Base-by-base conservation (phyloP, 768 basidiomycete species). In the Leccinellum albellum region DNA sequence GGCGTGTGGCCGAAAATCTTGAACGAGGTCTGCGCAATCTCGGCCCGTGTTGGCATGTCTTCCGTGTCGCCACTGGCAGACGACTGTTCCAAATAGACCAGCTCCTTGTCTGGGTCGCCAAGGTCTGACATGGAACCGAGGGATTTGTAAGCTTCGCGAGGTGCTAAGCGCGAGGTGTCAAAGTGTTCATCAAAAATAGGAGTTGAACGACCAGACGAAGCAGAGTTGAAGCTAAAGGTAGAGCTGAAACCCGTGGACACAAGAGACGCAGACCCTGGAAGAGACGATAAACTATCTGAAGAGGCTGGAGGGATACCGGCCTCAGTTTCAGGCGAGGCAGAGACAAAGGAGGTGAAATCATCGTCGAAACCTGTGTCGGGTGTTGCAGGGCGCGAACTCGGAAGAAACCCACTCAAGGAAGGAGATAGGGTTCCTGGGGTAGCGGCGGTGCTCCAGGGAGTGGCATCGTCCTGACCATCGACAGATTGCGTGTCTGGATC, bases 271-370 rank as follows among this genome's bases (percentile, higher is more conserved):
- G 49, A 24, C 20, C 24, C 46, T 12, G 37, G 58, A 24, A 48
- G 32, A 12, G 50, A 31, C 17, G 63, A 56, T 10, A 32, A 32
- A 29, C 15, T 47, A 33, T 45, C 47, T 29, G 45, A 49, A 55
- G 59, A 51, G 6, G 13, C 4, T 3, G 3, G 54, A 20, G 56
- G 40, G 24, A 50, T 14, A 24, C 20, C 47, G 13, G 51, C 31
- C 2, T 60, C 50, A 29, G 37, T 60, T 28, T 65, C 56, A 47
- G 75, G 81, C 24, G 65, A 56, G n/a, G 86, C 87, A 31, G 86
- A 85, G 17, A 90, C 79, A 60, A 89, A 89, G 28, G 82, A 84
- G 2, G 84, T 79, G 65, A 94, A 94, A 68, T 94, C 88, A 64
- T 93, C 91, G 53, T 92, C 91, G 62, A 93, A 83, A 15, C 79